Percentiles rank a stretch among this genome's conserved stretches.
Conservation (phyloP, 1,139 yeast species). For the Diutina sp. region DNA sequence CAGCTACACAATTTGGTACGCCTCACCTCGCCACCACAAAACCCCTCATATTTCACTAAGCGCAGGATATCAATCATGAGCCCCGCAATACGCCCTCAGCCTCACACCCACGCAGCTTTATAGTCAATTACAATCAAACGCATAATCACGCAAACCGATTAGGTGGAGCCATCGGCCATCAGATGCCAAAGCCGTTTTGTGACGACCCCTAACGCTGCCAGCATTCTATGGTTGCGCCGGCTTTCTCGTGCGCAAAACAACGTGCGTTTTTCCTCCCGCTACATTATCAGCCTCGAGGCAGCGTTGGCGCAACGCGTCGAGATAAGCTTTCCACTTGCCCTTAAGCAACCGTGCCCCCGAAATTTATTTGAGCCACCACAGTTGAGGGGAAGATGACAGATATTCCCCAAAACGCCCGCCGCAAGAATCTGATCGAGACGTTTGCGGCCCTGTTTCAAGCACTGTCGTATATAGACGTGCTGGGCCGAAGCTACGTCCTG, state of each 20-base stretch:
- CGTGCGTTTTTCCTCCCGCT: not conserved
- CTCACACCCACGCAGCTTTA: too few relatives aligned
- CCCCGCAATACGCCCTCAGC: too few relatives aligned
- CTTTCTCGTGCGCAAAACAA: not conserved
- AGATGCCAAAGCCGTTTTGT: too few relatives aligned
- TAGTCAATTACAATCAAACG: too few relatives aligned
- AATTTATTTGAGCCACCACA: not conserved
- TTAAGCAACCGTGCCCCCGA: not conserved
- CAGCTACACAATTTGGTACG: too few relatives aligned
- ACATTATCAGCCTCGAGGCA: not conserved
- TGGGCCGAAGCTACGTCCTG: conserved; percentile 1
- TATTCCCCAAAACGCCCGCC: not conserved
- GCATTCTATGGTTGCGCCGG: not conserved
- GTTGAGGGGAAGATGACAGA: not conserved
- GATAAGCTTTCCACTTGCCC: not conserved
- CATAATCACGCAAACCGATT: too few relatives aligned
- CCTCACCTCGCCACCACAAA: too few relatives aligned
- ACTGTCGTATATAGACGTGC: not conserved
- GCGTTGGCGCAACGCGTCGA: not conserved
- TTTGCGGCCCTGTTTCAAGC: not conserved
- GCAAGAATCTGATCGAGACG: not conserved
- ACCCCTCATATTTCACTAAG: too few relatives aligned
- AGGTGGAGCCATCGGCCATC: too few relatives aligned
- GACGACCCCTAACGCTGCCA: too few relatives aligned
- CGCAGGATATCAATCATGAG: too few relatives aligned